A percentile compares a stretch with the other conserved stretches of the same genome.
Evolutionary conservation across 148 eudicot genomes (phyloP).

Genomic region (Silene conica): DNA sequence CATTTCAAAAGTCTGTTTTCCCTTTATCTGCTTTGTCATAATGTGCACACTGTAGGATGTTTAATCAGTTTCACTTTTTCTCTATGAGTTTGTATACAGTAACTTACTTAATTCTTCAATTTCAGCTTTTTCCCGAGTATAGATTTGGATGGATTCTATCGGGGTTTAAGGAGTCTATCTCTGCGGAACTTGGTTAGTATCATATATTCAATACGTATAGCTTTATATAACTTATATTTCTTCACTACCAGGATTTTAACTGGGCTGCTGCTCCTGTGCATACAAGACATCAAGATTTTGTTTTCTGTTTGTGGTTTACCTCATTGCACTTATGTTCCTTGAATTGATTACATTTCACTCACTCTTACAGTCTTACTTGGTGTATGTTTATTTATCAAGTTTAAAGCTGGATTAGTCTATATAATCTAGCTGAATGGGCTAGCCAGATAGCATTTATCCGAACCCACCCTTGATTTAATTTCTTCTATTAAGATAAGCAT

Average conservation of each 20-base stretch:
- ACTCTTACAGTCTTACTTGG: background rate
- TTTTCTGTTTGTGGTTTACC: background rate
- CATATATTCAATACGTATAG: background rate
- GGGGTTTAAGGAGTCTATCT: slow-evolving; percentile 62
- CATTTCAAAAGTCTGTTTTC: background rate
- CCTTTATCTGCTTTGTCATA: background rate
- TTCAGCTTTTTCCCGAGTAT: slow-evolving; percentile 88
- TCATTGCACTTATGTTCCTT: background rate
- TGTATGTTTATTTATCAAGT: background rate
- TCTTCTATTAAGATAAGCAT: background rate
- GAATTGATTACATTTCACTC: background rate
- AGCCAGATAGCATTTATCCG: background rate
- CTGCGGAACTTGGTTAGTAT: slow-evolving; percentile 82
- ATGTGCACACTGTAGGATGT: background rate
- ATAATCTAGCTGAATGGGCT: background rate
- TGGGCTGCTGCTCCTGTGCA: background rate
- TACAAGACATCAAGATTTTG: background rate
- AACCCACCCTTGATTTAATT: background rate
- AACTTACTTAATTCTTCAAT: slow-evolving; percentile 9
- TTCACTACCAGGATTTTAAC: background rate
- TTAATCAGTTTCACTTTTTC: slow-evolving; percentile 2
- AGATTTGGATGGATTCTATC: slow-evolving; percentile 83
- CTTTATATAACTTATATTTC: background rate
- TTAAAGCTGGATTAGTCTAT: background rate
- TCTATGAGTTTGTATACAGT: background rate